Evolutionary conservation across 495 filamentous ascomycete species (phyloP).

Genomic region (Penicillium desertorum): DNA sequence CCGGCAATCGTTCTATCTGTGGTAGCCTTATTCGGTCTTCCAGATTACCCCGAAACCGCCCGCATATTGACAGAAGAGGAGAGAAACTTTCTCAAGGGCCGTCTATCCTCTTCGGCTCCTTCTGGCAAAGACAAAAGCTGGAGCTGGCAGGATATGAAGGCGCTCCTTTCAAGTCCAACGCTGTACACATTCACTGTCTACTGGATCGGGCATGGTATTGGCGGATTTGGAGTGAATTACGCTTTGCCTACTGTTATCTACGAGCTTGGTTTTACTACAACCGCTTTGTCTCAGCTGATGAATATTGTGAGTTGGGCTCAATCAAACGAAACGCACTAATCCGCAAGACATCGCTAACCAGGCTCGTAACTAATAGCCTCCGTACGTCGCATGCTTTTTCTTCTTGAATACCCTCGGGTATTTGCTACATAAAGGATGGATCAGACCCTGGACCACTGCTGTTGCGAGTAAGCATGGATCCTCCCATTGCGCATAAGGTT

Average conservation of each 20-base stretch:
- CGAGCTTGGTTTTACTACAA: slow-evolving; percentile 42
- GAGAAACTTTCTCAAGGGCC: slow-evolving; percentile 27
- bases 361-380: slow-evolving; percentile 28
- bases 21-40: slow-evolving; percentile 38
- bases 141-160: slow-evolving; percentile 29
- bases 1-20: slow-evolving; percentile 39
- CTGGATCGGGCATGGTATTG: slow-evolving; percentile 45
- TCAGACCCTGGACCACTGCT: slow-evolving; percentile 42
- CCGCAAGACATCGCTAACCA: slow-evolving; percentile 5
- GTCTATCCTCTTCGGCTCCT: slow-evolving; percentile 21
- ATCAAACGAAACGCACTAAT: background rate
- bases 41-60: slow-evolving; percentile 45
- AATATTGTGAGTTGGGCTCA: slow-evolving; percentile 37
- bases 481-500: background rate
- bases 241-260: slow-evolving; percentile 47
- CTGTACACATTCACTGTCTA: slow-evolving; percentile 38
- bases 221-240: slow-evolving; percentile 43
- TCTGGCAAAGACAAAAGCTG: slow-evolving; percentile 30
- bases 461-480: slow-evolving; percentile 32
- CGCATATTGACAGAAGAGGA: slow-evolving; percentile 41
- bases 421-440: slow-evolving; percentile 36
- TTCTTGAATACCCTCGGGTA: slow-evolving; percentile 39
- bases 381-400: slow-evolving; percentile 40
- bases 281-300: slow-evolving; percentile 43
- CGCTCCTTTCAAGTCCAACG: slow-evolving; percentile 34